These are phyloP conservation scores for Eragrostis curvula DNA, from an alignment of 176 grass and related monocot genomes.

Conservation along the genomic window DNA sequence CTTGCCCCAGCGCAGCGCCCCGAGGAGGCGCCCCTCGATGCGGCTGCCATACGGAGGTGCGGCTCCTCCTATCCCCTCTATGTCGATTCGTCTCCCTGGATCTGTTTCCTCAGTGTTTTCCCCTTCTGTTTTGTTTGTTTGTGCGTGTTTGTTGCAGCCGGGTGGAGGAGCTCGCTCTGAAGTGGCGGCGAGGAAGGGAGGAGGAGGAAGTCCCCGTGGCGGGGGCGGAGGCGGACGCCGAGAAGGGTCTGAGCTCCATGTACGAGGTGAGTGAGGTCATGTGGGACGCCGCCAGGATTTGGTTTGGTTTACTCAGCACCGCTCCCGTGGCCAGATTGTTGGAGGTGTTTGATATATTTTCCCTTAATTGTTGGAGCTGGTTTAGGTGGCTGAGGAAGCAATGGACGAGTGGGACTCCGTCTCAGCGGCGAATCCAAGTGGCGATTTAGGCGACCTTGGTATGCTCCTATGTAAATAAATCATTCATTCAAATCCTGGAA, in stretches of 20 bases:
- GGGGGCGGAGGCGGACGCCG: constrained; percentile 16
- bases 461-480: background rate
- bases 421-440: constrained; percentile 1
- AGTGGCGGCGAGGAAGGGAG: constrained; percentile 11
- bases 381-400: constrained; percentile 42
- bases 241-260: constrained; percentile 29
- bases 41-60: constrained; percentile 60
- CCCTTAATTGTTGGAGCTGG: background rate
- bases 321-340: background rate
- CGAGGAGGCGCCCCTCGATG: constrained; percentile 48
- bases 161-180: constrained; percentile 50
- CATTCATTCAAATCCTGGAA: background rate
- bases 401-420: constrained; percentile 39
- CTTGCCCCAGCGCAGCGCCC: background rate
- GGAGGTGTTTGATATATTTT: background rate
- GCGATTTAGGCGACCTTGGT: constrained; percentile 54
- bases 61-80: background rate
- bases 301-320: background rate
- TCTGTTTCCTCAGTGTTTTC: background rate
- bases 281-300: background rate
- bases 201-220: constrained; percentile 14
- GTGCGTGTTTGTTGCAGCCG: constrained; percentile 53
- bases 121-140: background rate
- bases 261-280: constrained; percentile 44
- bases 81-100: background rate